phyloP scores from a whole-genome alignment of 2,329 filamentous ascomycete species.

The Fusarium tuaranense region DNA sequence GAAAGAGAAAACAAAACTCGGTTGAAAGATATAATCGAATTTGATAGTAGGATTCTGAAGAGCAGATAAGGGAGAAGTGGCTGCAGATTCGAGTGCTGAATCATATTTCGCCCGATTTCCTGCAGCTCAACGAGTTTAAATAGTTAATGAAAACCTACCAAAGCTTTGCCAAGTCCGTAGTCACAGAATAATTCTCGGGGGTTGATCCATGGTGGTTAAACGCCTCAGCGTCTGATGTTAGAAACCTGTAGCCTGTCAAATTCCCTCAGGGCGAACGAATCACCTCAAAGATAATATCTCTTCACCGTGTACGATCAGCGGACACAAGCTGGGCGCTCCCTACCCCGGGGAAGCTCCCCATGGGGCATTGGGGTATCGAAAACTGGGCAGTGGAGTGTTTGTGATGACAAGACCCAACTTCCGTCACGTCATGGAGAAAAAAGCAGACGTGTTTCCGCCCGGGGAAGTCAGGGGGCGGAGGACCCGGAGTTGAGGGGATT shows the following conservation, averaged over 20 bases:
- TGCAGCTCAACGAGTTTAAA: constrained; percentile 1
- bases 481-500: constrained; percentile 5
- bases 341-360: constrained; percentile 19
- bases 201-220: constrained; percentile 3
- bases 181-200: not conserved
- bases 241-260: not conserved
- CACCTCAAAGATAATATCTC: not conserved
- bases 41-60: not conserved
- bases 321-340: not conserved
- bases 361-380: constrained; percentile 18
- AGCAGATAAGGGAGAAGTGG: not conserved
- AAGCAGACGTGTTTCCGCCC: not conserved
- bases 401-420: not conserved
- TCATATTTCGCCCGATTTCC: not conserved
- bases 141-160: not conserved
- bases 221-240: not conserved
- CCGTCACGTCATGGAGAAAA: constrained; percentile 18
- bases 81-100: not conserved
- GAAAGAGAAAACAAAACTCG: not conserved
- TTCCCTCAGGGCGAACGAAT: not conserved
- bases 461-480: not conserved
- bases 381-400: constrained; percentile 23
- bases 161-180: not conserved
- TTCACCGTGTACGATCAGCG: not conserved
- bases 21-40: not conserved